A percentile compares a stretch with the other conserved stretches of the same genome.
Evolutionary conservation across 139 green algal genomes (phyloP).

Genomic region (Micractinium sp.): DNA sequence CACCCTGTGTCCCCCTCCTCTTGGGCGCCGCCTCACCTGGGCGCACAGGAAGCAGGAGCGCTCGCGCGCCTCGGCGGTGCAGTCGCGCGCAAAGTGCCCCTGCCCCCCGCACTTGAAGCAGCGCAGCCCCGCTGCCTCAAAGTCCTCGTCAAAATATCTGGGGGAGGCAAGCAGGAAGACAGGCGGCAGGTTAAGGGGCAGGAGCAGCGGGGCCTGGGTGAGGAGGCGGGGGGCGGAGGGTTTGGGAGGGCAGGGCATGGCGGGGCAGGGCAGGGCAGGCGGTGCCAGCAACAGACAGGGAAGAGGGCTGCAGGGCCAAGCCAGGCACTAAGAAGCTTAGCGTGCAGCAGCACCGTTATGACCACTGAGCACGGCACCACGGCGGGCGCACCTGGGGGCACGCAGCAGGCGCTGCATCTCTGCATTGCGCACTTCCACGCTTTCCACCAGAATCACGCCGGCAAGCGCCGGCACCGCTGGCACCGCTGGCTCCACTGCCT

Average conservation of each 20-base stretch:
- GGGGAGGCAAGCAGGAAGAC: not conserved
- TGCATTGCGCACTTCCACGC: not conserved
- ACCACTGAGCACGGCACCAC: not conserved
- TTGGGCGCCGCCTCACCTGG: slow-evolving; percentile 46
- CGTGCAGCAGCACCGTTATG: not conserved
- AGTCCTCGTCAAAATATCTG: slow-evolving; percentile 69
- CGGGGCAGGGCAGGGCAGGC: not conserved
- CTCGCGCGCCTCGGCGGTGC: slow-evolving; percentile 40
- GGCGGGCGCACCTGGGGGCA: slow-evolving; percentile 8
- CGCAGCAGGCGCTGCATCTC: slow-evolving; percentile 43
- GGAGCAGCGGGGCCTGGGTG: too few relatives aligned
- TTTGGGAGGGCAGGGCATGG: not conserved
- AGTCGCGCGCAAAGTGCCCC: slow-evolving; percentile 63
- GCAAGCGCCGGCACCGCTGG: not conserved
- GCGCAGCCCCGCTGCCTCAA: slow-evolving; percentile 48
- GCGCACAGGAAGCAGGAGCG: slow-evolving; percentile 78
- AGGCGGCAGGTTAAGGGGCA: not conserved
- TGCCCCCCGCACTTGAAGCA: slow-evolving; percentile 66
- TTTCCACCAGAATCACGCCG: slow-evolving; percentile 34
- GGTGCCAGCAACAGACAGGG: not conserved
- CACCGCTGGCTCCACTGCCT: not conserved
- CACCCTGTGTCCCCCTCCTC: too few relatives aligned
- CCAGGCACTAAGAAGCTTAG: not conserved
- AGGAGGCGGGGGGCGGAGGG: not conserved
- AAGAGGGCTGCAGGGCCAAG: not conserved